These are phyloP conservation scores for Dictyostelium capitatum DNA, from an alignment of 78 protist genomes.

Conservation along the genomic window DNA sequence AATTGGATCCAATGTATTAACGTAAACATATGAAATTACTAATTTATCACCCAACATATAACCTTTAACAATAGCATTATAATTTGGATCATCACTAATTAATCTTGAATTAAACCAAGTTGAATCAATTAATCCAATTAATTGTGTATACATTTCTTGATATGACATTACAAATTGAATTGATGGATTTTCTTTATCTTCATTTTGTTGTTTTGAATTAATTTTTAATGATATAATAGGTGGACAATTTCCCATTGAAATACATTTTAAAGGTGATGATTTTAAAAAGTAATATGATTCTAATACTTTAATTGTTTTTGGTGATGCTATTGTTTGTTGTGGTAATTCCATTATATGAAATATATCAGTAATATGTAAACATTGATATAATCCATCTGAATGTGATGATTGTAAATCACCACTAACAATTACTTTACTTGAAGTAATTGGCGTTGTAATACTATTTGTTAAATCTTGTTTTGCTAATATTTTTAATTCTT, in stretches of 20 bases:
- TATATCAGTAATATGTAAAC: constrained; percentile 13
- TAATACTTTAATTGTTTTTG: neutral
- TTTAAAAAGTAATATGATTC: neutral
- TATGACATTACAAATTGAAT: neutral
- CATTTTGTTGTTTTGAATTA: neutral
- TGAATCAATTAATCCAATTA: constrained; percentile 9
- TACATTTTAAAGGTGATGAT: neutral
- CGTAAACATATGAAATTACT: neutral
- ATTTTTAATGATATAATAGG: neutral
- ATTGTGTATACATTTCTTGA: neutral
- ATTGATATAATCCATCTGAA: neutral
- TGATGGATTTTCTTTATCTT: too few relatives aligned
- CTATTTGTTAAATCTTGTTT: neutral
- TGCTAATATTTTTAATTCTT: neutral
- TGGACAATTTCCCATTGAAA: neutral
- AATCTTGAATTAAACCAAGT: constrained; percentile 21
- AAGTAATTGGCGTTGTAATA: neutral
- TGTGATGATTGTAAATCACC: constrained; percentile 1
- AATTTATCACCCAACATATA: neutral
- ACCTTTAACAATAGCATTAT: constrained; percentile 6
- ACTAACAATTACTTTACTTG: neutral
- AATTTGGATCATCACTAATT: neutral
- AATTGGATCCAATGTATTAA: neutral
- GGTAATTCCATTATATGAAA: neutral
- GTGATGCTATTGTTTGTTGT: neutral